phyloP scores from a whole-genome alignment of 2,329 filamentous ascomycete species.

The Meredithiella fracta region DNA sequence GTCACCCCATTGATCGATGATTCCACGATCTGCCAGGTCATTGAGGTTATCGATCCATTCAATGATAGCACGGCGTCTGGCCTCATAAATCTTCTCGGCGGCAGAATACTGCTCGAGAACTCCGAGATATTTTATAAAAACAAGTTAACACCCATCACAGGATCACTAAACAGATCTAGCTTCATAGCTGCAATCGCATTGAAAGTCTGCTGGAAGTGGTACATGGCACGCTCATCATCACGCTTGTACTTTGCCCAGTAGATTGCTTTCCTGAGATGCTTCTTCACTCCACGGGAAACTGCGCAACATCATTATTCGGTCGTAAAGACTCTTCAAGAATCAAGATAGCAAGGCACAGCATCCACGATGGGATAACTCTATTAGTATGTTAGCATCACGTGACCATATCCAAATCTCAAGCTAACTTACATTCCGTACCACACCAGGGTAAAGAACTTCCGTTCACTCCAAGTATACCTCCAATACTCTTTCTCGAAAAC shows the following conservation, averaged over 20 bases:
- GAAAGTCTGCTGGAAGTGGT: slow-evolving; percentile 9
- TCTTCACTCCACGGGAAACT: slow-evolving; percentile 11
- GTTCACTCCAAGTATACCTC: slow-evolving; percentile 7
- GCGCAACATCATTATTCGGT: slow-evolving; percentile 6
- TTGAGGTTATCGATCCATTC: slow-evolving; percentile 43
- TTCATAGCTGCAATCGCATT: slow-evolving; percentile 10
- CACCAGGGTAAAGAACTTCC: slow-evolving; percentile 7
- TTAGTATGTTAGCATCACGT: background rate
- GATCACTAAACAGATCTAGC: slow-evolving; percentile 81
- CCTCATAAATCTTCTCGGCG: slow-evolving; percentile 62
- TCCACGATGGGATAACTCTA: slow-evolving; percentile 3
- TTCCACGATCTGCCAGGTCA: slow-evolving; percentile 30
- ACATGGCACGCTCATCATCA: slow-evolving; percentile 13
- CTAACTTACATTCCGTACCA: slow-evolving; percentile 10
- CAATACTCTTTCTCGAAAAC: slow-evolving; percentile 11
- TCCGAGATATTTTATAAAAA: slow-evolving; percentile 62
- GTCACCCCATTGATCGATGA: slow-evolving; percentile 26
- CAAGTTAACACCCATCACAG: slow-evolving; percentile 78
- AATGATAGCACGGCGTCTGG: slow-evolving; percentile 52
- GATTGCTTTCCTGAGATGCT: slow-evolving; percentile 14
- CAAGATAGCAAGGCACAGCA: background rate
- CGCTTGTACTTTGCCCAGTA: slow-evolving; percentile 15
- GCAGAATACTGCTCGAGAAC: slow-evolving; percentile 52
- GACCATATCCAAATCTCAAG: background rate
- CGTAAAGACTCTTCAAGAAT: slow-evolving; percentile 8